Evolutionary conservation across 106 monocot genomes (phyloP), one percentile per base, ranked within the genome.

Genomic region (Gastrodia elata): DNA sequence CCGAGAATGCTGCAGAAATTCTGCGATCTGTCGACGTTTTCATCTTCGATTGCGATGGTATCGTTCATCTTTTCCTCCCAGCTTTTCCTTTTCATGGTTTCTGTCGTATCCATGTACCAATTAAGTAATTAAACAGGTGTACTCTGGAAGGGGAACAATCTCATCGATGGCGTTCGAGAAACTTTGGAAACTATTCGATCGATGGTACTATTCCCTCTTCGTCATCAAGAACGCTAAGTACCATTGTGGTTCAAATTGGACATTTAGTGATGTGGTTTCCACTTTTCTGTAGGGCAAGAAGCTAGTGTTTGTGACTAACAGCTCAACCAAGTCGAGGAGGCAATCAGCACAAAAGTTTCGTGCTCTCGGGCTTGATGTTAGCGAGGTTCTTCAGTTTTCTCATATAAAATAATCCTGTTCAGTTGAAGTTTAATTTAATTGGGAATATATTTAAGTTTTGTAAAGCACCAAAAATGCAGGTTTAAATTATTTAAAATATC

Each of bases 81-180:
- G 34, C 67, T 68, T 32, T 4, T 4, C 30, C 33, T 0, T n/a
- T 41, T 11, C 41, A 43, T 2, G 7, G 18, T 22, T 39, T 55
- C 52, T n/a, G 0, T 16, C 4, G 16, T n/a, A n/a, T n/a, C n/a
- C n/a, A n/a, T n/a, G n/a, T n/a, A n/a, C 39, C n/a, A 43, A 0
- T n/a, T 18, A 10, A 7, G 24, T 52, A 43, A 43, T 43, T 43
- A 13, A 61, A 44, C 68, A 94, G 94, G 94, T 2, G 94, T 94
- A 35, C 91, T 94, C 28, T 91, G 94, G 94, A 94, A 89, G 82
- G 94, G 94, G 10, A 87, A 94, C 55, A 78, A 81, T 81, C 91
- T 94, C 75, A 91, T 91, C 70, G 87, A 94, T n/a, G 91, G 91
- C 10, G 91, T 94, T 49, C 70, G 83, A 0, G 75, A 77, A 49